phyloP scores from a whole-genome alignment of 768 basidiomycete species.

The Boletus fagicola region DNA sequence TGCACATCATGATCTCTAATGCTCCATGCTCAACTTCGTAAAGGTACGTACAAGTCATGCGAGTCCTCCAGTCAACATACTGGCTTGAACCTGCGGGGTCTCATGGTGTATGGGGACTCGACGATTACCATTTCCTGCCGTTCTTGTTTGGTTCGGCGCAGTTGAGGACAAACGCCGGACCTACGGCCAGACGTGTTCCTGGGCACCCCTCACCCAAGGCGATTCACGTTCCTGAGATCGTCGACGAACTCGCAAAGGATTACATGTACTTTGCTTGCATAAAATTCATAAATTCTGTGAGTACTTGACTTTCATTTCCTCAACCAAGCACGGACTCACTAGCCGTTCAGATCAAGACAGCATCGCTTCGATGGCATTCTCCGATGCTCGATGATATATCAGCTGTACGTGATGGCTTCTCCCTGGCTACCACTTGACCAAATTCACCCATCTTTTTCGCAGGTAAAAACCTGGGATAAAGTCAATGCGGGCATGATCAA shows the following conservation, averaged over 20 bases:
- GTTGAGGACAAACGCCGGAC: conserved; percentile 33
- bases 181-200: conserved; percentile 16
- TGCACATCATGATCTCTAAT: background rate
- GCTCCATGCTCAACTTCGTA: background rate
- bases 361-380: conserved; percentile 95
- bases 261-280: conserved; percentile 99
- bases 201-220: conserved; percentile 89
- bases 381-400: conserved; percentile 99
- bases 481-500: conserved; percentile 96
- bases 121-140: conserved; percentile 95
- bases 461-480: conserved; percentile 94
- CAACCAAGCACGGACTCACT: background rate
- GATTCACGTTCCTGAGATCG: conserved; percentile 87
- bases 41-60: conserved; percentile 77
- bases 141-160: conserved; percentile 88
- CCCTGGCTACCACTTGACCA: background rate
- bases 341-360: conserved; percentile 78
- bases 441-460: background rate
- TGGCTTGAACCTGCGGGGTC: conserved; percentile 99
- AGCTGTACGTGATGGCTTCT: conserved; percentile 43
- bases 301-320: conserved; percentile 21
- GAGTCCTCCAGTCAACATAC: conserved; percentile 86
- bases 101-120: conserved; percentile 96
- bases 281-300: conserved; percentile 89
- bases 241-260: conserved; percentile 86